Conservation (phyloP, 306 rosid species). For the Quercus parvula region DNA sequence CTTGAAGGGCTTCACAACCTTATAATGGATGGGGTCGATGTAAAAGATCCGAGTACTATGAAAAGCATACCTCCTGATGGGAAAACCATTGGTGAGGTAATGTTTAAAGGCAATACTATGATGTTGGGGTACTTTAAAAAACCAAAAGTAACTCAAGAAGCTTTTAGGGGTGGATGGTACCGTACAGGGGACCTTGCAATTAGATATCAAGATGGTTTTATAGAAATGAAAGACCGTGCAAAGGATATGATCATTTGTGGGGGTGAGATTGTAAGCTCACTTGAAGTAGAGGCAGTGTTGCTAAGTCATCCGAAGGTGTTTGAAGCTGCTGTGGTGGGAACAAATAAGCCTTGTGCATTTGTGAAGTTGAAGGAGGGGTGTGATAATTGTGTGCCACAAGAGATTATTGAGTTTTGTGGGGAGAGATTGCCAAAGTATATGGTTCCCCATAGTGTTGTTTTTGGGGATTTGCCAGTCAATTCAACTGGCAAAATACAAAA, state of each 20-base stretch:
- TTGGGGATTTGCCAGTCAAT: conserved; percentile 73
- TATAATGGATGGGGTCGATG: conserved; percentile 32
- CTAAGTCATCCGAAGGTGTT: conserved; percentile 66
- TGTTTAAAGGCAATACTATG: conserved; percentile 83
- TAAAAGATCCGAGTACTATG: conserved; percentile 76
- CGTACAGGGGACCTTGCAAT: conserved; percentile 83
- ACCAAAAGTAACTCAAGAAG: conserved; percentile 56
- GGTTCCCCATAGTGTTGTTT: conserved; percentile 75
- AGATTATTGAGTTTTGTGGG: conserved; percentile 57
- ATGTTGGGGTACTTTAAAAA: conserved; percentile 85
- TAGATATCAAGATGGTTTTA: conserved; percentile 71
- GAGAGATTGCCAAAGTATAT: conserved; percentile 63
- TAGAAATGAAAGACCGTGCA: conserved; percentile 76
- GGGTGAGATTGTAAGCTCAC: conserved; percentile 87
- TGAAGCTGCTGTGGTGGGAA: conserved; percentile 80
- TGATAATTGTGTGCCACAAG: conserved; percentile 36
- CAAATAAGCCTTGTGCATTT: conserved; percentile 86
- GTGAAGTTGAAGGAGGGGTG: conserved; percentile 69
- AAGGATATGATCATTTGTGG: conserved; percentile 91
- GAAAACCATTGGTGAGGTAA: conserved; percentile 80
- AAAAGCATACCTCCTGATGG: conserved; percentile 76
- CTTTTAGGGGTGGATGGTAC: conserved; percentile 81
- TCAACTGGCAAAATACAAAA: conserved; percentile 87
- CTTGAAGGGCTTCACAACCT: no score
- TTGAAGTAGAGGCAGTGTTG: conserved; percentile 77